Percentiles rank a stretch among this genome's conserved stretches.
Conservation (phyloP, 345 rosid species). For the Pelargonium nanum region DNA sequence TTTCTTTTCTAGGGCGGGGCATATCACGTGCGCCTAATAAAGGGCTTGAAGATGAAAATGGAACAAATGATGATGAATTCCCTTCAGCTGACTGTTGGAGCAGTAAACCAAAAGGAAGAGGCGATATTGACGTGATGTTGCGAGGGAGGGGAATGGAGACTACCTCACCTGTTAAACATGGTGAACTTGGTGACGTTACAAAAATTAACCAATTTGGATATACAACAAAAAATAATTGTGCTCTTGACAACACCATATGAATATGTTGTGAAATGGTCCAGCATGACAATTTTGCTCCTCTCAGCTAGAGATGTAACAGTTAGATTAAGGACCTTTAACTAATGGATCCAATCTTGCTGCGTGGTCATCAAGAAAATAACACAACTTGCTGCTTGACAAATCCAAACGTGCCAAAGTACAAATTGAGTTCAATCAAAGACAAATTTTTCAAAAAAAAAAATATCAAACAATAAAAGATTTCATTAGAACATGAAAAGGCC, state of each 20-base stretch:
- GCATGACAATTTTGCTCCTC: not conserved
- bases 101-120: slow-evolving; percentile 82
- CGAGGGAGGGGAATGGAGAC: slow-evolving; percentile 60
- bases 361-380: not conserved
- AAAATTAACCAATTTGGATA: not conserved
- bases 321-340: not conserved
- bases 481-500: not conserved
- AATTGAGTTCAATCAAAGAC: not conserved
- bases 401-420: not conserved
- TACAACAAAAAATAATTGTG: no score
- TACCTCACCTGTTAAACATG: slow-evolving; percentile 58
- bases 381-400: not conserved
- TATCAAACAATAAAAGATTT: no score
- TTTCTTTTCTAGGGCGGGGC: slow-evolving; percentile 49
- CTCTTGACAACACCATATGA: not conserved
- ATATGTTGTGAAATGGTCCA: not conserved
- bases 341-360: not conserved
- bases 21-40: slow-evolving; percentile 43
- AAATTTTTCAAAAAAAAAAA: no score
- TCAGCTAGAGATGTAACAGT: not conserved
- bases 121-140: slow-evolving; percentile 69
- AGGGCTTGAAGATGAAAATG: slow-evolving; percentile 44
- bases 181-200: slow-evolving; percentile 3
- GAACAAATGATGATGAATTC: slow-evolving; percentile 25
- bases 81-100: slow-evolving; percentile 61